Percentiles rank a stretch among this genome's conserved stretches.
These are phyloP conservation scores for Lodderomyces metapsilosis DNA, from an alignment of 1,139 yeast species.

Conservation along the genomic window DNA sequence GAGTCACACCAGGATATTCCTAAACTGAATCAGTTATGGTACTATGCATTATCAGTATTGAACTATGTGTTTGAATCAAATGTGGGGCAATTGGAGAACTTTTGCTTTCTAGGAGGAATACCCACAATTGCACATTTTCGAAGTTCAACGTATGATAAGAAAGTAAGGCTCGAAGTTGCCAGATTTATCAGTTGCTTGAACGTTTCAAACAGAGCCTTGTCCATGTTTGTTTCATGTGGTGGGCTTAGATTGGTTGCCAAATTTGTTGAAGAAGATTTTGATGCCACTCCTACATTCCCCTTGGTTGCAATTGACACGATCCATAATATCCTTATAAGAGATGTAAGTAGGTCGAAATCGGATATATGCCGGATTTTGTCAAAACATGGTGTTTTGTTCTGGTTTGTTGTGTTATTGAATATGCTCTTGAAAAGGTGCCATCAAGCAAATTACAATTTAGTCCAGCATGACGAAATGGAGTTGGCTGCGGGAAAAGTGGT, in stretches of 20 bases:
- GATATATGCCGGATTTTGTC: constrained; percentile 56
- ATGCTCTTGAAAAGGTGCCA: constrained; percentile 19
- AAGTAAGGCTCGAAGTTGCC: constrained; percentile 45
- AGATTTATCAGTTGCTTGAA: constrained; percentile 40
- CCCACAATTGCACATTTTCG: constrained; percentile 49
- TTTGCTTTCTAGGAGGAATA: constrained; percentile 58
- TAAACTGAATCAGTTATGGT: constrained; percentile 36
- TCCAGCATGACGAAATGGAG: constrained; percentile 22
- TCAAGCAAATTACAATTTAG: constrained; percentile 11
- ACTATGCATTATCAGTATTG: constrained; percentile 40
- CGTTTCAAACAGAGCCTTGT: constrained; percentile 38
- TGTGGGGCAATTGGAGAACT: constrained; percentile 44
- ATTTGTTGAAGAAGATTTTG: constrained; percentile 56
- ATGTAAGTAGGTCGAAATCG: constrained; percentile 47
- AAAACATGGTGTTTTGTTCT: constrained; percentile 48
- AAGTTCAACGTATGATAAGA: constrained; percentile 31
- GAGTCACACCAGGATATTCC: constrained; percentile 38
- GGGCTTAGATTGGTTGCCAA: constrained; percentile 52
- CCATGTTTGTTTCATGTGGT: constrained; percentile 56
- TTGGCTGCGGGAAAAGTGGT: constrained; percentile 36
- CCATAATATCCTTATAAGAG: constrained; percentile 41
- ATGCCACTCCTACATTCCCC: constrained; percentile 44
- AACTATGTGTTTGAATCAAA: constrained; percentile 38
- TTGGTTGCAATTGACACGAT: constrained; percentile 47
- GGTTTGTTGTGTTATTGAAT: constrained; percentile 47